Evolutionary conservation across 2,329 filamentous ascomycete genomes (phyloP).

Genomic region (Pseudogymnoascus pannorum): DNA sequence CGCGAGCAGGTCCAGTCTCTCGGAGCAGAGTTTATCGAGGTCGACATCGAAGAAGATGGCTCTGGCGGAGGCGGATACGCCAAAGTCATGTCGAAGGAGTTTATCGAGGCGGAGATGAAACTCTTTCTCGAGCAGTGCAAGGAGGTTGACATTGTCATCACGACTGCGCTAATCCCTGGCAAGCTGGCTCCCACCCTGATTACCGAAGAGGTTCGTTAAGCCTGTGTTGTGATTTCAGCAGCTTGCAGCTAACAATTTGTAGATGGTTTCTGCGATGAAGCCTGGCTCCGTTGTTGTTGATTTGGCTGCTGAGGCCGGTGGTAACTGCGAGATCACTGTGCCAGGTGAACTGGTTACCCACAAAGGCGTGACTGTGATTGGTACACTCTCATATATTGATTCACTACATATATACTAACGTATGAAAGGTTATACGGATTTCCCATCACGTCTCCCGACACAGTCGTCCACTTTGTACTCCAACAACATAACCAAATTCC

Average conservation of each 20-base stretch:
- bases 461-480: constrained; percentile 87
- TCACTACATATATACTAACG: constrained; percentile 20
- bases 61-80: constrained; percentile 80
- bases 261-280: constrained; percentile 61
- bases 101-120: constrained; percentile 89
- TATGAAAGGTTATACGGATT: constrained; percentile 65
- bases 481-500: constrained; percentile 86
- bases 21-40: constrained; percentile 84
- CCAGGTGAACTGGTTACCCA: constrained; percentile 63
- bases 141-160: constrained; percentile 89
- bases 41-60: constrained; percentile 77
- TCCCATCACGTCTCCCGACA: constrained; percentile 78
- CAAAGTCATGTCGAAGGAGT: constrained; percentile 91
- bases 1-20: constrained; percentile 86
- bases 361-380: constrained; percentile 77
- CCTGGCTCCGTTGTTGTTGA: constrained; percentile 85
- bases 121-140: constrained; percentile 80
- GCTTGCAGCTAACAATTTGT: constrained; percentile 34
- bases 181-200: constrained; percentile 77
- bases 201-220: constrained; percentile 50
- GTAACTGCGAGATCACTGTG: constrained; percentile 78
- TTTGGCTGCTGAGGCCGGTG: constrained; percentile 78
- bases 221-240: not conserved
- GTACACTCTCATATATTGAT: constrained; percentile 35
- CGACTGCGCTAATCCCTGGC: constrained; percentile 84